These are phyloP conservation scores for Salix brachista DNA, from an alignment of 345 rosid species.

Conservation along the genomic window DNA sequence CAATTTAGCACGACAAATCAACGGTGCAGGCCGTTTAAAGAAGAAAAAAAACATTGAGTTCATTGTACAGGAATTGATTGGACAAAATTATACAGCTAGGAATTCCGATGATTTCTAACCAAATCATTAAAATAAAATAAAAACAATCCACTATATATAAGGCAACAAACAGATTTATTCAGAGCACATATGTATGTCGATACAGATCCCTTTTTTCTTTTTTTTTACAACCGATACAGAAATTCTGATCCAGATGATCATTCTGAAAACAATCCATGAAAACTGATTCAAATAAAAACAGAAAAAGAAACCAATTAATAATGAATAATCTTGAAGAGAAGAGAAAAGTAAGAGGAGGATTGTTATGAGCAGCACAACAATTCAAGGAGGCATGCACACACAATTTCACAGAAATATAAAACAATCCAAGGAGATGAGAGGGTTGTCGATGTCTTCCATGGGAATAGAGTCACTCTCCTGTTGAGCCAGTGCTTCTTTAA, in stretches of 20 bases:
- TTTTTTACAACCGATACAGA: not conserved
- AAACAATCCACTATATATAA: no score
- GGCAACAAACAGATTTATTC: no score
- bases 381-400: slow-evolving; percentile 1
- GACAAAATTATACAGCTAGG: no score
- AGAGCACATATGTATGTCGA: no score
- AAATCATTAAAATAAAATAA: no score
- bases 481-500: slow-evolving; percentile 32
- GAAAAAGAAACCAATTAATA: not conserved
- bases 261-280: not conserved
- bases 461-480: slow-evolving; percentile 24
- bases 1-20: not conserved
- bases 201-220: not conserved
- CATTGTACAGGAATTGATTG: no score
- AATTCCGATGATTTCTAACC: no score
- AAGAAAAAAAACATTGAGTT: no score
- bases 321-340: not conserved
- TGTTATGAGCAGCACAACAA: slow-evolving; percentile 6
- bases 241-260: slow-evolving; percentile 8
- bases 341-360: not conserved
- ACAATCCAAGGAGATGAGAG: slow-evolving; percentile 85
- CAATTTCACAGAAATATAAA: slow-evolving; percentile 65
- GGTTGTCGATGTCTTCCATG: slow-evolving; percentile 63
- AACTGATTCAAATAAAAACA: not conserved
- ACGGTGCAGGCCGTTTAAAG: not conserved